Base-by-base conservation (phyloP, 768 basidiomycete species). In the Tricholoma sp. region DNA sequence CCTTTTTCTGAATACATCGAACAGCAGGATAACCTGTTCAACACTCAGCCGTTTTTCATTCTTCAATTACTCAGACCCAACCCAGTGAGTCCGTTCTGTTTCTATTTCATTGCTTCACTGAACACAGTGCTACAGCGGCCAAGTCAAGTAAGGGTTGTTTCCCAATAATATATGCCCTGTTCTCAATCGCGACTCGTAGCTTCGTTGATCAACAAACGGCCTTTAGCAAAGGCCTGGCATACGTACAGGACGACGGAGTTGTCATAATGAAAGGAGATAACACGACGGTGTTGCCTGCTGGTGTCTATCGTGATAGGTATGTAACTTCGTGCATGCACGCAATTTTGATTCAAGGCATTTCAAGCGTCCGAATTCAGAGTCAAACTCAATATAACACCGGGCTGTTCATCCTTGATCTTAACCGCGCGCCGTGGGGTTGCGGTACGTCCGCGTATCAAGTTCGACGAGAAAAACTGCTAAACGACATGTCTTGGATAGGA, bases 371-470 rank as follows among this genome's bases (percentile, higher is more conserved):
- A 45, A 85, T 96, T 68, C 83, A 82, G 47, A 87, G 85, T 60
- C 65, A 78, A 37, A 74, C 77, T 6, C 65, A 73, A 47, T 91
- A 89, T 66, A 88, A 83, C 57, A 83, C 86, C 9, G 93, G 93
- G 31, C 74, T 96, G 18, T 92, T 94, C 66, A 80, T 96, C 57
- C 76, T 95, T 24, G 93, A 96, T 66, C 76, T 91, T 32, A 83
- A 86, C 56, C 84, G 80, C 68, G 91, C 92, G 47, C 93, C 93
- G 0, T 91, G 87, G 83, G 94, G 93, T 53, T 96, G 93, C 71
- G 91, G 91, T 83, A 73, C 54, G 80, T 71, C 50, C 31, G 53
- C 32, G 6, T 39, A 52, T 37, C 17, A 13, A 54, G 42, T 28
- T 39, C 10, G 17, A 36, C 15, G 15, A 18, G n/a, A 37, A 50